Conservation (phyloP, 2,329 filamentous ascomycete genomes). For the Neodidymelliopsis sp. region DNA sequence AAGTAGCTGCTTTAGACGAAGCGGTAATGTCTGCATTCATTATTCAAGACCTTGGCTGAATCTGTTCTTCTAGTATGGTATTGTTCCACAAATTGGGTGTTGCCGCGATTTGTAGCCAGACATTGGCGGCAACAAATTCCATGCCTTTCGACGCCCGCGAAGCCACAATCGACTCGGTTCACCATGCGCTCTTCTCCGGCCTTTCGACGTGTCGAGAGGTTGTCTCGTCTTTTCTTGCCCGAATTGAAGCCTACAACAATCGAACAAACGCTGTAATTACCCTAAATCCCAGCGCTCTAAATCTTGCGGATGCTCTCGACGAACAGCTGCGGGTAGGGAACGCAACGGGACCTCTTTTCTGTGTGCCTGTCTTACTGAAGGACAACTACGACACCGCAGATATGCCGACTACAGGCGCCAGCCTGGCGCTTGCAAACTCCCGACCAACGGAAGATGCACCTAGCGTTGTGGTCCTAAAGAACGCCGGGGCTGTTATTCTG, state of each 20-base stretch:
- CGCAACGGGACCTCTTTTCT: slow-evolving; percentile 62
- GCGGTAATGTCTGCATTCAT: neutral
- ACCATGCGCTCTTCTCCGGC: slow-evolving; percentile 62
- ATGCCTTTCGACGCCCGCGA: slow-evolving; percentile 62
- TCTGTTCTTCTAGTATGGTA: slow-evolving; percentile 1
- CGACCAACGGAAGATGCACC: slow-evolving; percentile 59
- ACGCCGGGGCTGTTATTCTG: slow-evolving; percentile 63
- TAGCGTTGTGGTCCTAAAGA: slow-evolving; percentile 57
- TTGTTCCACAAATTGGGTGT: neutral
- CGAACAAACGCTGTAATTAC: slow-evolving; percentile 65
- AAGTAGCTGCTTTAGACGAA: neutral
- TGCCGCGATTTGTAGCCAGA: slow-evolving; percentile 20
- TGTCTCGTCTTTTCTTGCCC: slow-evolving; percentile 62
- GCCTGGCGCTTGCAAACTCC: slow-evolving; percentile 58
- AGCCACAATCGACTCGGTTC: slow-evolving; percentile 65
- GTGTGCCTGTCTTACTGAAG: slow-evolving; percentile 68
- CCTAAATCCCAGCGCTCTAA: slow-evolving; percentile 59
- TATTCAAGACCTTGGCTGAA: neutral
- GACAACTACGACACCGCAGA: slow-evolving; percentile 67
- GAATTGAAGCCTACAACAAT: slow-evolving; percentile 65
- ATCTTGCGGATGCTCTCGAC: slow-evolving; percentile 61
- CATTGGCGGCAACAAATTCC: slow-evolving; percentile 18
- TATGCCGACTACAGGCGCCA: slow-evolving; percentile 66
- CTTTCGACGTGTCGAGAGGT: slow-evolving; percentile 63
- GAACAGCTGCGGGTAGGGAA: slow-evolving; percentile 56